Percentiles rank a stretch among this genome's conserved stretches.
Conservation (phyloP, 768 basidiomycete genomes). For the Krasilnikovozyma curviuscula region DNA sequence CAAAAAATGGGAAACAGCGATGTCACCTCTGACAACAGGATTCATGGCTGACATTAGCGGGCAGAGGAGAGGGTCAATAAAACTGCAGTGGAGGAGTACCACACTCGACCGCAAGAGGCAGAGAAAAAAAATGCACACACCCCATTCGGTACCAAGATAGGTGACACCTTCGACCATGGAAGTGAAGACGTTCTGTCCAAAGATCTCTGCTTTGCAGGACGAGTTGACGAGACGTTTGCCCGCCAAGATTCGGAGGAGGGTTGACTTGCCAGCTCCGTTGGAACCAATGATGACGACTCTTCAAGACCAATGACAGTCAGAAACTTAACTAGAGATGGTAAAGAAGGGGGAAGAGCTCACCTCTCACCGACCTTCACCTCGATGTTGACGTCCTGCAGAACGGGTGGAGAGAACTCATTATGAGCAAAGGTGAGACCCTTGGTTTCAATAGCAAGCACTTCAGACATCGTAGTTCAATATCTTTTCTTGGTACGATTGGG, state of each 20-base stretch:
- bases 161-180: slow-evolving; percentile 62
- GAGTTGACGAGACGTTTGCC: slow-evolving; percentile 62
- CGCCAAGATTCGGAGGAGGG: slow-evolving; percentile 77
- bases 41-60: slow-evolving; percentile 63
- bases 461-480: no score
- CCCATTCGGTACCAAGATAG: slow-evolving; percentile 86
- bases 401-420: slow-evolving; percentile 11
- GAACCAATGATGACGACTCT: slow-evolving; percentile 56
- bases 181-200: slow-evolving; percentile 73
- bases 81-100: neutral
- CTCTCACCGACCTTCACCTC: slow-evolving; percentile 53
- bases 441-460: slow-evolving; percentile 19
- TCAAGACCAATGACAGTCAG: neutral
- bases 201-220: slow-evolving; percentile 48
- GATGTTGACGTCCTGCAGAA: slow-evolving; percentile 48
- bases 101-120: neutral
- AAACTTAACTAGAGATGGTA: neutral
- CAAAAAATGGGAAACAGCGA: slow-evolving; percentile 79
- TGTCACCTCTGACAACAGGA: slow-evolving; percentile 83
- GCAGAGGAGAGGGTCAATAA: neutral
- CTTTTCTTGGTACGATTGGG: no score
- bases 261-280: slow-evolving; percentile 93
- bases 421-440: slow-evolving; percentile 31
- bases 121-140: neutral
- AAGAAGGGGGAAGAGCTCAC: slow-evolving; percentile 27